Percentiles rank a stretch among this genome's conserved stretches.
Evolutionary conservation across 768 basidiomycete species (phyloP).

Genomic region (Hydnomerulius pinastri): DNA sequence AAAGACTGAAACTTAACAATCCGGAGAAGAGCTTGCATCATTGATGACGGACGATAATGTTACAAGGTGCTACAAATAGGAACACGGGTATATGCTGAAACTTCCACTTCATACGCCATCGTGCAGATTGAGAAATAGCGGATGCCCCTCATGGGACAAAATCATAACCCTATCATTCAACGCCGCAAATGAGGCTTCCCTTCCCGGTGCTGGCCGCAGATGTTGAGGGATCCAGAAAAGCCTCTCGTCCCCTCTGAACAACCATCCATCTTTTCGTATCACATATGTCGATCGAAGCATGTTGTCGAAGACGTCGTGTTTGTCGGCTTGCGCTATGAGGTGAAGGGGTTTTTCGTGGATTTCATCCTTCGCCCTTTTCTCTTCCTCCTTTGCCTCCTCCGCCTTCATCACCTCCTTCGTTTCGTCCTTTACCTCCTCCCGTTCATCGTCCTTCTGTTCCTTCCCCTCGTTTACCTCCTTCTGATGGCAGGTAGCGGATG

Average conservation of each 20-base stretch:
- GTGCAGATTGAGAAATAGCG: constrained; percentile 6
- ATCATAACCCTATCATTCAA: constrained; percentile 9
- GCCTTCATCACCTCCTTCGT: no score
- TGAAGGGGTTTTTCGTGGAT: background rate
- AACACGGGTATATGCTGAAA: no score
- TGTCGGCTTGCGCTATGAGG: constrained; percentile 6
- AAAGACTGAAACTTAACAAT: no score
- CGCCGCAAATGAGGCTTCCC: background rate
- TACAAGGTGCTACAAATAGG: no score
- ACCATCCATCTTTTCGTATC: constrained; percentile 14
- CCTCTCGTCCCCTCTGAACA: constrained; percentile 4
- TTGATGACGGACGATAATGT: no score
- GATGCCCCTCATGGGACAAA: constrained; percentile 1
- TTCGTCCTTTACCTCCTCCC: no score
- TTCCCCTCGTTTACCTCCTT: no score
- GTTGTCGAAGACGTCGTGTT: constrained; percentile 2
- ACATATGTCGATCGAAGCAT: constrained; percentile 3
- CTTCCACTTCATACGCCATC: background rate
- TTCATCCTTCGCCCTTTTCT: background rate
- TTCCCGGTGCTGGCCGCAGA: constrained; percentile 7
- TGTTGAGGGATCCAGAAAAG: constrained; percentile 15
- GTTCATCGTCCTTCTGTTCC: no score
- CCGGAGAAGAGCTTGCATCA: no score
- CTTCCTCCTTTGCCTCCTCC: no score
- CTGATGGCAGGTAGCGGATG: background rate